Percentiles rank a stretch among this genome's conserved stretches.
Conservation (phyloP, 108 stramenopile species). For the Skeletonema tropicum region DNA sequence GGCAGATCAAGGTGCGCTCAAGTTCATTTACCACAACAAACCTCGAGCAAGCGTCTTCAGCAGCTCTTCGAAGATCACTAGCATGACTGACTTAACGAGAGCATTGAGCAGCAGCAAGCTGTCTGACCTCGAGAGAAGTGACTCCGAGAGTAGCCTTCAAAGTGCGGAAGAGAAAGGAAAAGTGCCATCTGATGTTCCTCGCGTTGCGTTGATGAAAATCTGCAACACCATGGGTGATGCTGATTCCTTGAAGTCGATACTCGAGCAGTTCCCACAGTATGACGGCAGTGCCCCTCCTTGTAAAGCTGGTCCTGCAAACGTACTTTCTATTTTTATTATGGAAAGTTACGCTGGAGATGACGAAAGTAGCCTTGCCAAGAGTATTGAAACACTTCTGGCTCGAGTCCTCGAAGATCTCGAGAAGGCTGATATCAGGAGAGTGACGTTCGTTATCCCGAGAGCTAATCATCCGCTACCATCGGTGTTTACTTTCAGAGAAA, state of each 20-base stretch:
- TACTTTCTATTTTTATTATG: slow-evolving; percentile 84
- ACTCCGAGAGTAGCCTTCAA: slow-evolving; percentile 59
- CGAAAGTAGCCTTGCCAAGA: slow-evolving; percentile 53
- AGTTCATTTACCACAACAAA: slow-evolving; percentile 78
- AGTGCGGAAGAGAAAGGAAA: slow-evolving; percentile 55
- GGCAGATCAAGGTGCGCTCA: slow-evolving; percentile 56
- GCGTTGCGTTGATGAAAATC: slow-evolving; percentile 70
- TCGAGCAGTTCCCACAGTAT: slow-evolving; percentile 69
- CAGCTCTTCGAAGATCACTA: slow-evolving; percentile 69
- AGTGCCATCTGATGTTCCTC: slow-evolving; percentile 57
- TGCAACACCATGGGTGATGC: slow-evolving; percentile 47
- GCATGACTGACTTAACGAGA: slow-evolving; percentile 85
- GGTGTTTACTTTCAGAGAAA: slow-evolving; percentile 93
- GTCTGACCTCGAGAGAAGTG: slow-evolving; percentile 61
- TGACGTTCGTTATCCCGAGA: slow-evolving; percentile 75
- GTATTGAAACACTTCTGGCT: slow-evolving; percentile 55
- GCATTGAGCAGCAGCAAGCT: slow-evolving; percentile 68
- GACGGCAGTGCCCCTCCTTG: slow-evolving; percentile 38
- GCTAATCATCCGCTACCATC: slow-evolving; percentile 62
- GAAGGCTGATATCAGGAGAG: slow-evolving; percentile 79
- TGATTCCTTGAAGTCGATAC: slow-evolving; percentile 40
- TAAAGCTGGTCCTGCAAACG: slow-evolving; percentile 75
- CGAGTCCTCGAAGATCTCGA: slow-evolving; percentile 52
- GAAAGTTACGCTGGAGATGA: slow-evolving; percentile 47
- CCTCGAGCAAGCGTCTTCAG: slow-evolving; percentile 73